Evolutionary conservation across 371 early-diverging fungal genomes (phyloP).

Genomic region (Capillidium heterosporum): DNA sequence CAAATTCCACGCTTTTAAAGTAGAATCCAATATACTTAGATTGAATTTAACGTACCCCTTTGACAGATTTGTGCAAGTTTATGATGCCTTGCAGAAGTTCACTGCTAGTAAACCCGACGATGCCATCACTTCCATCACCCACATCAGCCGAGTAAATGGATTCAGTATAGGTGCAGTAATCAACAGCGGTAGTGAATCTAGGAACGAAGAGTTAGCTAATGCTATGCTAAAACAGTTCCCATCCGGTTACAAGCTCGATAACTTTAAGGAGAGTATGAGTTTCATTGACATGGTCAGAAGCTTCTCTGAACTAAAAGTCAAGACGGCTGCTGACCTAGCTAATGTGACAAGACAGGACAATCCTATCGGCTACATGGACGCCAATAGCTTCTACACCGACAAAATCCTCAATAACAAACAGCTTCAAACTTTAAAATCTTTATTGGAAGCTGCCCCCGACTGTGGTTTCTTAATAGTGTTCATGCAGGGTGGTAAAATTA

Average conservation of each 20-base stretch:
- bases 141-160: background rate
- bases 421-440: too few species aligned
- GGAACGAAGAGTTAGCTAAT: background rate
- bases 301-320: background rate
- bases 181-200: background rate
- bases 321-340: background rate
- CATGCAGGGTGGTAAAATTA: background rate
- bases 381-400: background rate
- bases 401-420: background rate
- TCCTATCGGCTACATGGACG: background rate
- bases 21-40: conserved; percentile 10
- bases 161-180: background rate
- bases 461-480: background rate
- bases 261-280: background rate
- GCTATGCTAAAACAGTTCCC: background rate
- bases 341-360: background rate
- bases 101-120: background rate
- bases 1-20: conserved; percentile 13
- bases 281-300: background rate
- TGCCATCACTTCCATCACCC: background rate
- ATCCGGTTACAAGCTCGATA: background rate
- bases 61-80: background rate
- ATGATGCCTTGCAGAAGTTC: background rate
- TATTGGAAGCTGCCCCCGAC: background rate
- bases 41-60: background rate